Evolutionary conservation across 768 basidiomycete genomes (phyloP).

Genomic region (Macrocybe gigantea): DNA sequence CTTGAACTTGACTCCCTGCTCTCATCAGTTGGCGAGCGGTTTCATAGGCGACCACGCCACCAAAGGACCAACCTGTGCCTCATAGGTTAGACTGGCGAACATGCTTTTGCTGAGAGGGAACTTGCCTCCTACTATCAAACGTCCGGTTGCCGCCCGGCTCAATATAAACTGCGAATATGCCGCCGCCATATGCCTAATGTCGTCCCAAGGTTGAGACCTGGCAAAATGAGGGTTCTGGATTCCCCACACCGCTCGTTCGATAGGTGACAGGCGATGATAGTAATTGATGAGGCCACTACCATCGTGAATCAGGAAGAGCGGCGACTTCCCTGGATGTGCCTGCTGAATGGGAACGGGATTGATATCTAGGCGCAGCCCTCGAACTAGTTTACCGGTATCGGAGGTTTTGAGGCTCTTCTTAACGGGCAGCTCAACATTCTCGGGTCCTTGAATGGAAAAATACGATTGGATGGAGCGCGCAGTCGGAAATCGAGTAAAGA

Average conservation of each 20-base stretch:
- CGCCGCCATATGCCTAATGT: constrained; percentile 45
- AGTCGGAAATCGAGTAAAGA: constrained; percentile 37
- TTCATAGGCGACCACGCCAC: constrained; percentile 69
- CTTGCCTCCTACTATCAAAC: constrained; percentile 56
- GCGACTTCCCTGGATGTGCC: constrained; percentile 18
- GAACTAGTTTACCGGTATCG: constrained; percentile 7
- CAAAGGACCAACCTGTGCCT: constrained; percentile 69
- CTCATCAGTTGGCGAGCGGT: constrained; percentile 44
- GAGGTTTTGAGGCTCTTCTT: neutral
- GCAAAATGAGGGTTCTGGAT: constrained; percentile 52
- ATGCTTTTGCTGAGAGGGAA: neutral
- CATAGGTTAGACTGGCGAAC: neutral
- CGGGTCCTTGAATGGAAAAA: constrained; percentile 8
- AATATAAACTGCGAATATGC: constrained; percentile 41
- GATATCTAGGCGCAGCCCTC: constrained; percentile 17
- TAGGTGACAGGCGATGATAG: constrained; percentile 36
- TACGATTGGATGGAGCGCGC: constrained; percentile 30
- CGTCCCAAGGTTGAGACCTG: constrained; percentile 38
- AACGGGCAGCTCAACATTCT: neutral
- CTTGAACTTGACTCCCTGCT: constrained; percentile 39
- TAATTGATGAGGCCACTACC: constrained; percentile 60
- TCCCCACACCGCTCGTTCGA: constrained; percentile 54
- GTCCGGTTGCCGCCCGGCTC: constrained; percentile 21
- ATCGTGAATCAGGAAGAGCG: constrained; percentile 67
- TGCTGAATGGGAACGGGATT: constrained; percentile 32